phyloP scores from a whole-genome alignment of 2,329 filamentous ascomycete species.

The Pseudodiploospora longispora region DNA sequence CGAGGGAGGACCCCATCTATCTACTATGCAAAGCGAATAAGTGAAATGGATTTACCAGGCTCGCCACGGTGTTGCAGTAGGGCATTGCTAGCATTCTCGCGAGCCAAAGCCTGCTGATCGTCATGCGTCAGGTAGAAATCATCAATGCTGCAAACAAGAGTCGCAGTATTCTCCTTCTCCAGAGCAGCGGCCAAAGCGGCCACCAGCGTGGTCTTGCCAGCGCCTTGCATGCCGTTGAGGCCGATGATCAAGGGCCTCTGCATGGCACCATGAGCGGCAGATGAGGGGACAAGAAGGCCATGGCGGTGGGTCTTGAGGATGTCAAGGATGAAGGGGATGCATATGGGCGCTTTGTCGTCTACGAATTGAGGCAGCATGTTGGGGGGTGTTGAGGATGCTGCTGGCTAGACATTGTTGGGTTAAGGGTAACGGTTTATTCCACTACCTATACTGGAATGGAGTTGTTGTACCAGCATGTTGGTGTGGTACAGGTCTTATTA shows the following conservation, averaged over 20 bases:
- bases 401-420: no score
- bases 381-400: constrained; percentile 1
- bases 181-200: constrained; percentile 56
- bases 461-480: no score
- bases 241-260: constrained; percentile 68
- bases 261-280: constrained; percentile 17
- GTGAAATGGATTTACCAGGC: constrained; percentile 43
- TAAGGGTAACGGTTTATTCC: no score
- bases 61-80: constrained; percentile 77
- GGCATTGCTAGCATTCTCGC: constrained; percentile 59
- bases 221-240: constrained; percentile 84
- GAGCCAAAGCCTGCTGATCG: constrained; percentile 58
- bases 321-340: constrained; percentile 67
- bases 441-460: no score
- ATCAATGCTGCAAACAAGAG: constrained; percentile 73
- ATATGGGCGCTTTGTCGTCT: constrained; percentile 72
- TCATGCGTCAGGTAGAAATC: constrained; percentile 77
- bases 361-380: constrained; percentile 37
- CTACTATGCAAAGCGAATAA: constrained; percentile 4
- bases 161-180: constrained; percentile 47
- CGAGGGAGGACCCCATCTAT: no score
- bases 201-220: constrained; percentile 86
- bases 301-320: constrained; percentile 44
- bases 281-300: neutral
- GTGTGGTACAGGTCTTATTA: no score